These are phyloP conservation scores for Moricandia moricandioides DNA, from an alignment of 345 rosid genomes.

Conservation along the genomic window DNA sequence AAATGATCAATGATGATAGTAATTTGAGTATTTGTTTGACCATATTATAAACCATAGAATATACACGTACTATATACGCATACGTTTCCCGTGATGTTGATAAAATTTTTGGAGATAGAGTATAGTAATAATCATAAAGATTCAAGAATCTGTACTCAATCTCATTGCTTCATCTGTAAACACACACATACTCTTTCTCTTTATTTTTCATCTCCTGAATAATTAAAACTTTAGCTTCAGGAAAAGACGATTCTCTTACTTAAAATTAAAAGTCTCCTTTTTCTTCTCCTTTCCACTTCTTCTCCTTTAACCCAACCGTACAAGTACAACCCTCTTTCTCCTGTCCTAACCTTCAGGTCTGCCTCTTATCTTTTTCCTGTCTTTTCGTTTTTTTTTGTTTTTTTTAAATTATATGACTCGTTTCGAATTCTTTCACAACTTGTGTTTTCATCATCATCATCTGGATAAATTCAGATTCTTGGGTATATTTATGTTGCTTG, in stretches of 20 bases:
- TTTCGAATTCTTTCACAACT: neutral
- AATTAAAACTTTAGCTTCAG: conserved; percentile 47
- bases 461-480: conserved; percentile 5
- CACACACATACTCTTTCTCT: conserved; percentile 20
- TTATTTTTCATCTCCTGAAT: conserved; percentile 49
- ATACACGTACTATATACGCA: neutral
- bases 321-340: conserved; percentile 5
- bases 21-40: no score
- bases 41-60: neutral
- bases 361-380: conserved; percentile 19
- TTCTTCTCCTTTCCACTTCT: conserved; percentile 36
- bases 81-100: neutral
- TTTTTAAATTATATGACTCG: neutral
- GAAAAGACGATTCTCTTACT: conserved; percentile 51
- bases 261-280: conserved; percentile 52
- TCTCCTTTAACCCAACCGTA: conserved; percentile 20
- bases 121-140: conserved; percentile 10
- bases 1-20: neutral
- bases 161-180: conserved; percentile 32
- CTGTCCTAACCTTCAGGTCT: conserved; percentile 24
- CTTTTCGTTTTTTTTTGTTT: neutral
- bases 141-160: conserved; percentile 33
- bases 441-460: neutral
- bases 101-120: neutral
- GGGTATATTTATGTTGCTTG: neutral